These are phyloP conservation scores for Santalum album DNA, from an alignment of 164 flowering plant species.

Conservation along the genomic window DNA sequence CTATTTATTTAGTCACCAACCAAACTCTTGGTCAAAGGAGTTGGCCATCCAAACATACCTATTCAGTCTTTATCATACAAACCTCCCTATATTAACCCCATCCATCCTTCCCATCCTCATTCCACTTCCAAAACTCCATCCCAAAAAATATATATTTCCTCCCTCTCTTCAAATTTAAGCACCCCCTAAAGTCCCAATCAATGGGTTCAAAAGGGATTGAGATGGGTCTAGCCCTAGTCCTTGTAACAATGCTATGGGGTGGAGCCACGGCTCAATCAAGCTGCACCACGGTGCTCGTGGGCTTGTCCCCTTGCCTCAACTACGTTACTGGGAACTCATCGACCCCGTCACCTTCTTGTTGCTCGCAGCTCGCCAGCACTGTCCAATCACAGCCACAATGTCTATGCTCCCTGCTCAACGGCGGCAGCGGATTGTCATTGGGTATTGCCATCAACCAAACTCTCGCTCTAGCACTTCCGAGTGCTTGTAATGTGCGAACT, in stretches of 20 bases:
- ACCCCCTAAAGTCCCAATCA: background rate
- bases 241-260: conserved; percentile 14
- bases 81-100: background rate
- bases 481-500: conserved; percentile 46
- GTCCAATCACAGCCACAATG: conserved; percentile 40
- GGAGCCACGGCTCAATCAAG: conserved; percentile 29
- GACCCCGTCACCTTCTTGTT: conserved; percentile 41
- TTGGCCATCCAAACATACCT: conserved; percentile 1
- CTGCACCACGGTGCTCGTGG: conserved; percentile 30
- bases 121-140: background rate
- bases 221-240: conserved; percentile 12
- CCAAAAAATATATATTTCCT: background rate
- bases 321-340: conserved; percentile 37
- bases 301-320: conserved; percentile 40
- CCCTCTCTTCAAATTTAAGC: background rate
- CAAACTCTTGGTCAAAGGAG: background rate
- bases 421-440: conserved; percentile 15
- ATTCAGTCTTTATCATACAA: background rate
- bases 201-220: conserved; percentile 5
- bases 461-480: conserved; percentile 38
- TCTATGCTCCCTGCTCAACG: conserved; percentile 32
- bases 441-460: conserved; percentile 40
- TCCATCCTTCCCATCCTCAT: background rate
- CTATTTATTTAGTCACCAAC: no score
- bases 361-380: conserved; percentile 32